Evolutionary conservation across 768 basidiomycete species (phyloP), one percentile per base, ranked within the genome.

Genomic region (Mycena galericulata): DNA sequence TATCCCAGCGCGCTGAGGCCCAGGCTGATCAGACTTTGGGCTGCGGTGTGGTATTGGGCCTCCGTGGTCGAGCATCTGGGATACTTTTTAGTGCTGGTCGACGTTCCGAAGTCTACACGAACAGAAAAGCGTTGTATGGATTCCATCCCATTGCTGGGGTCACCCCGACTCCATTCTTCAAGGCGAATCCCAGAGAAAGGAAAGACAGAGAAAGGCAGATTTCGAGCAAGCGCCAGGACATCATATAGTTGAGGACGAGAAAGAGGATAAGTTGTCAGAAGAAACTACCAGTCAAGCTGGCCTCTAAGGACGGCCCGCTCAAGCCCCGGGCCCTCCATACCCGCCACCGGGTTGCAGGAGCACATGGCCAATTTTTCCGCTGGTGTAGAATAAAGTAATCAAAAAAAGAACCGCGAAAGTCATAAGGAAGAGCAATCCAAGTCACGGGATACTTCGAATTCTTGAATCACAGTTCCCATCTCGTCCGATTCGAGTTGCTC

Each of bases 121-220:
- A 85, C 85, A 70, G 72, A 68, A 84, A 86, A 10, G 82, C 83
- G 66, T 86, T 86, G 73, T 85, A 85, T 0, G 84, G 82, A 64
- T 85, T 86, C 79, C 81, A 86, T 9, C 84, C 84, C 83, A 86
- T 84, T 3, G 84, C 78, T 17, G 84, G 84, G 14, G 80, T 85
- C 27, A 70, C 69, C 1, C 82, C 83, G 24, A 85, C 75, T 18
- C 83, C 82, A 78, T 86, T 83, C 20, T 81, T 70, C 57, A 69
- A 53, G 2, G 68, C 62, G 22, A 38, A 22, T 3, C 3, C 61
- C 20, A 47, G 27, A 18, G 56, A 54, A 10, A 32, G 12, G 27
- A 69, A 29, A 1, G 14, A 84, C 73, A 62, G 79, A 76, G 43
- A 71, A 24, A 59, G 53, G 58, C 59, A 46, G 7, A 18, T 34